Percentiles rank a stretch among this genome's conserved stretches.
These are phyloP conservation scores for Xylariaceae sp. DNA, from an alignment of 2,329 filamentous ascomycete species.

Conservation along the genomic window DNA sequence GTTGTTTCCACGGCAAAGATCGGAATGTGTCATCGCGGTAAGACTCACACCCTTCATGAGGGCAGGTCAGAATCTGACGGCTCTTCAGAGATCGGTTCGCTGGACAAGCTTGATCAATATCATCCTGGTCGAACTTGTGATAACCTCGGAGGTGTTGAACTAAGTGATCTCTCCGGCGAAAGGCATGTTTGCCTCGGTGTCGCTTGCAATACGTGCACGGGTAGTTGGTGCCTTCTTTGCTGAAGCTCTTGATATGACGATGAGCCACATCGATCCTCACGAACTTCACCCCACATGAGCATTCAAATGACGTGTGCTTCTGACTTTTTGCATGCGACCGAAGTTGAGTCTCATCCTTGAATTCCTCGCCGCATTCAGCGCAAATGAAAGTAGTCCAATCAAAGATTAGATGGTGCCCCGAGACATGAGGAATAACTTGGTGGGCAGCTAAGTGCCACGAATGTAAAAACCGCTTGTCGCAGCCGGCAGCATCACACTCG, in stretches of 20 bases:
- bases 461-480: neutral
- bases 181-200: constrained; percentile 32
- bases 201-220: constrained; percentile 34
- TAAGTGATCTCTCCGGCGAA: constrained; percentile 38
- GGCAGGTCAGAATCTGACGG: constrained; percentile 18
- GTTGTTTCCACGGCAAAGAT: constrained; percentile 9
- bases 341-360: neutral
- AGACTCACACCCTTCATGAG: constrained; percentile 20
- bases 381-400: constrained; percentile 8
- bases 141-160: constrained; percentile 37
- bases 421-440: neutral
- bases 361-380: constrained; percentile 13
- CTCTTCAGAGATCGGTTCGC: neutral
- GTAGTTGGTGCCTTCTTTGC: constrained; percentile 17
- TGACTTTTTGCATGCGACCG: constrained; percentile 4
- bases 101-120: constrained; percentile 6
- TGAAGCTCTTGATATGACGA: constrained; percentile 24
- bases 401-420: constrained; percentile 14
- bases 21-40: constrained; percentile 17
- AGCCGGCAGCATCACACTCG: neutral
- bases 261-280: constrained; percentile 27
- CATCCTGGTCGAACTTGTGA: constrained; percentile 31
- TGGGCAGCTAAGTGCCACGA: neutral
- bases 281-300: constrained; percentile 27
- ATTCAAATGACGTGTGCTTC: constrained; percentile 20